A percentile compares a stretch with the other conserved stretches of the same genome.
Conservation (phyloP, 768 basidiomycete genomes). For the Ramaria rubella region DNA sequence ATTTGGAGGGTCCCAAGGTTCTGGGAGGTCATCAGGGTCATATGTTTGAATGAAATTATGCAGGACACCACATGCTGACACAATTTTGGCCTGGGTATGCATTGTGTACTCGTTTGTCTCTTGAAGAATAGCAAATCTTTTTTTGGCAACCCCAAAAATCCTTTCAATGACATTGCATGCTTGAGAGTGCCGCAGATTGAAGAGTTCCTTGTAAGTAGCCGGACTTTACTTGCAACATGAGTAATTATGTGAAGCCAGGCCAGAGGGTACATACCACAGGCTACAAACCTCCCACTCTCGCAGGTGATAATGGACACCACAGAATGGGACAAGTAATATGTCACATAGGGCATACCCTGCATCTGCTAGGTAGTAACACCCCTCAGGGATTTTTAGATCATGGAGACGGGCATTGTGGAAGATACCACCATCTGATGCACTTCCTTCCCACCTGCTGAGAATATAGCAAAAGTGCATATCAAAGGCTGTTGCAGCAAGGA, state of each 20-base stretch:
- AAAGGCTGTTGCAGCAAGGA: conserved; percentile 16
- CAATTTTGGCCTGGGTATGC: conserved; percentile 23
- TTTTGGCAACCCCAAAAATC: conserved; percentile 35
- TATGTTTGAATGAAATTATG: conserved; percentile 29
- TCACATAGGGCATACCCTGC: no score
- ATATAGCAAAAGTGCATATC: conserved; percentile 14
- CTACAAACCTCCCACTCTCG: conserved; percentile 11
- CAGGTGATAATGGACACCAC: conserved; percentile 16
- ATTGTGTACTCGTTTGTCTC: conserved; percentile 14
- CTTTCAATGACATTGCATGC: conserved; percentile 34
- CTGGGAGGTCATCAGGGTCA: conserved; percentile 19
- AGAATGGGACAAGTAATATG: conserved; percentile 14
- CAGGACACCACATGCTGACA: no score
- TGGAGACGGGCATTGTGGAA: conserved; percentile 8
- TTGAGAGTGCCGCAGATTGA: conserved; percentile 35
- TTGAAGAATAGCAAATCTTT: conserved; percentile 17
- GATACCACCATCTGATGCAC: conserved; percentile 11
- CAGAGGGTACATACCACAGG: not conserved
- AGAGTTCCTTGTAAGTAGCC: conserved; percentile 32
- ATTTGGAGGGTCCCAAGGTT: not conserved
- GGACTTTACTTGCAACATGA: conserved; percentile 18
- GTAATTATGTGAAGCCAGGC: not conserved
- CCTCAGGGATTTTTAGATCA: conserved; percentile 3
- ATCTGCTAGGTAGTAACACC: conserved; percentile 15
- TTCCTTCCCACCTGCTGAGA: conserved; percentile 18